phyloP scores from a whole-genome alignment of 2,329 filamentous ascomycete species.

The Didymella lethalis region DNA sequence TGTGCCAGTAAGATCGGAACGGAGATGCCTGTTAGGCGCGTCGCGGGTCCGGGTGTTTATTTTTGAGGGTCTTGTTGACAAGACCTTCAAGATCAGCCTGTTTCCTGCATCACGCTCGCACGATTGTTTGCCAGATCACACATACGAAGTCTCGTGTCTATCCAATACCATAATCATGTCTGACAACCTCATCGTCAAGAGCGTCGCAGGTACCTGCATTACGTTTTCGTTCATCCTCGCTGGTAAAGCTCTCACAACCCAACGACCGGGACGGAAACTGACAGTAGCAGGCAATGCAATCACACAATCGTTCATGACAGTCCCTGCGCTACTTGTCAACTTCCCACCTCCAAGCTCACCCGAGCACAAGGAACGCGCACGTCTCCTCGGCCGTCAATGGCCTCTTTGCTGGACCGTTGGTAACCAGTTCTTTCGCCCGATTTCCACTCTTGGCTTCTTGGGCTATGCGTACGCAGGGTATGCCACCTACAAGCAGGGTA shows the following conservation, averaged over 20 bases:
- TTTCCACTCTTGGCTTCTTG: conserved; percentile 58
- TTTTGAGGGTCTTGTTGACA: conserved; percentile 15
- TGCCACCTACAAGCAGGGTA: conserved; percentile 43
- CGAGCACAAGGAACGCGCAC: conserved; percentile 54
- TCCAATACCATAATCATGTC: conserved; percentile 35
- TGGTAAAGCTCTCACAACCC: conserved; percentile 41
- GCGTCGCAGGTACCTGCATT: conserved; percentile 56
- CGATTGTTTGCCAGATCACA: not conserved
- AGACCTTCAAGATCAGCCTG: conserved; percentile 10
- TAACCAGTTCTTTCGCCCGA: conserved; percentile 62
- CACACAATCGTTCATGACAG: conserved; percentile 62
- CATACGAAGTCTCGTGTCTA: not conserved
- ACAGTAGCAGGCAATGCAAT: conserved; percentile 58
- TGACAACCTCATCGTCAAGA: conserved; percentile 45
- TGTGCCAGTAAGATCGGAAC: conserved; percentile 10
- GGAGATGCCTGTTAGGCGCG: conserved; percentile 17
- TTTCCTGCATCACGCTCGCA: not conserved
- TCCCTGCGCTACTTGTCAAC: conserved; percentile 58
- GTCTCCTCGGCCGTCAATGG: conserved; percentile 59
- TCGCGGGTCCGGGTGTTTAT: conserved; percentile 19
- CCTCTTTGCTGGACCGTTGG: conserved; percentile 60
- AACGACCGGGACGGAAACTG: not conserved
- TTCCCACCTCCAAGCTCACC: conserved; percentile 54
- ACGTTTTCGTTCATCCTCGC: conserved; percentile 60
- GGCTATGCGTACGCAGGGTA: conserved; percentile 58